Percentiles rank a stretch among this genome's conserved stretches.
phyloP scores from a whole-genome alignment of 2,329 filamentous ascomycete genomes.

The Fusarium secorum region DNA sequence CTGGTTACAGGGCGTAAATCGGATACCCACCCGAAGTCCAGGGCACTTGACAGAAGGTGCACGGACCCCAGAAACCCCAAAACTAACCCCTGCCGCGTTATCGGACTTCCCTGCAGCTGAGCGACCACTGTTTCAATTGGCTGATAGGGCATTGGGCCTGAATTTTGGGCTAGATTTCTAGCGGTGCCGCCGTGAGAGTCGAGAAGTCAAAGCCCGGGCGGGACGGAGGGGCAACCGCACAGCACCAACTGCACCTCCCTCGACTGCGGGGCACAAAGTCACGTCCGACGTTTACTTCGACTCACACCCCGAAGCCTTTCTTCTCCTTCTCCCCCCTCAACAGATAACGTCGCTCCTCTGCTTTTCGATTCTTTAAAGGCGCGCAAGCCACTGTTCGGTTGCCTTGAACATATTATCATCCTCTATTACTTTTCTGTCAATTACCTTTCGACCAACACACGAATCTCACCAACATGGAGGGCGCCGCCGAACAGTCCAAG shows the following conservation, averaged over 20 bases:
- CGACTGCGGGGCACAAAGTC: conserved; percentile 43
- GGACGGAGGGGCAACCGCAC: neutral
- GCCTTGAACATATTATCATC: conserved; percentile 2
- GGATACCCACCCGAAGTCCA: conserved; percentile 10
- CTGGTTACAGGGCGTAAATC: neutral
- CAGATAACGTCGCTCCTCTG: conserved; percentile 23
- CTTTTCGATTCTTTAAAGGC: conserved; percentile 25
- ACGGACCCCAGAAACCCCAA: conserved; percentile 35
- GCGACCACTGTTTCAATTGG: conserved; percentile 30
- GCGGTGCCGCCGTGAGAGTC: conserved; percentile 32
- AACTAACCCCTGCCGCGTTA: conserved; percentile 26
- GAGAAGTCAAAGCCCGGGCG: neutral
- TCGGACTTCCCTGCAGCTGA: conserved; percentile 25
- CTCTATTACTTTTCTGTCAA: neutral
- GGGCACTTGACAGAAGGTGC: conserved; percentile 33
- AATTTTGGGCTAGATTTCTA: conserved; percentile 36
- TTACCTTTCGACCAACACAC: conserved; percentile 6
- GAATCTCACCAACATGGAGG: conserved; percentile 44
- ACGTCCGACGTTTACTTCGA: conserved; percentile 39
- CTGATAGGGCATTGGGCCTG: conserved; percentile 36
- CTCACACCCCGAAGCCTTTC: conserved; percentile 37
- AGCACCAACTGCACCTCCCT: conserved; percentile 1
- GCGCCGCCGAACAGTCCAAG: conserved; percentile 59
- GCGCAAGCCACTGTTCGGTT: conserved; percentile 23
- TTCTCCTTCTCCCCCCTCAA: conserved; percentile 22